phyloP scores from a whole-genome alignment of 2,329 filamentous ascomycete genomes.

The Penicillium sp. region DNA sequence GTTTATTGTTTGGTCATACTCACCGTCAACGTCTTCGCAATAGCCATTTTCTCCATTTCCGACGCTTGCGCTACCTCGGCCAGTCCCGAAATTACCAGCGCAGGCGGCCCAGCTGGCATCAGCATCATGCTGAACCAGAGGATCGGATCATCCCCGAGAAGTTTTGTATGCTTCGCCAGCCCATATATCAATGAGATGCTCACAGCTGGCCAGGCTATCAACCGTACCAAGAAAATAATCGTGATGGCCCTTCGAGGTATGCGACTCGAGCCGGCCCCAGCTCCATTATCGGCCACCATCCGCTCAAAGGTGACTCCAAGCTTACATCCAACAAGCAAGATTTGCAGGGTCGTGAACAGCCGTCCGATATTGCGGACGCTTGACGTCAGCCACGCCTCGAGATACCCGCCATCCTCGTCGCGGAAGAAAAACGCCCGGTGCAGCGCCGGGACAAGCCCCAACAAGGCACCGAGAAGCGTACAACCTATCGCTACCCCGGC shows the following conservation, averaged over 20 bases:
- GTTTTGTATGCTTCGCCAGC: constrained; percentile 54
- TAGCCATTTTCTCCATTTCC: constrained; percentile 54
- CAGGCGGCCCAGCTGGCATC: constrained; percentile 59
- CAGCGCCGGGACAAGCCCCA: neutral
- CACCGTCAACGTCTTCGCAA: constrained; percentile 56
- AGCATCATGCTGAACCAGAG: constrained; percentile 68
- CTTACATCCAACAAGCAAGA: neutral
- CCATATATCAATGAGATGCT: constrained; percentile 59
- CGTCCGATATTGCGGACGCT: neutral
- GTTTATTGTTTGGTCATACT: constrained; percentile 9
- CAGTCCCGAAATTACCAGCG: constrained; percentile 56
- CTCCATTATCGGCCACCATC: neutral
- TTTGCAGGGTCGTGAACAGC: neutral
- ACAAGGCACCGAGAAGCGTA: neutral
- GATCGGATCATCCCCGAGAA: constrained; percentile 61
- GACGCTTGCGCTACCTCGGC: constrained; percentile 51
- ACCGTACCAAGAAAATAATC: constrained; percentile 59
- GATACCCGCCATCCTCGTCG: neutral
- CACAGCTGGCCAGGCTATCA: constrained; percentile 62
- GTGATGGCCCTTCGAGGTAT: constrained; percentile 34
- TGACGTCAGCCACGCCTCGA: neutral
- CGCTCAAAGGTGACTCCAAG: neutral
- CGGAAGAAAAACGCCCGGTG: neutral
- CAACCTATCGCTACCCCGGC: neutral
- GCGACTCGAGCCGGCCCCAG: neutral